Evolutionary conservation across 768 basidiomycete species (phyloP).

Genomic region (Suillus fuscotomentosus): DNA sequence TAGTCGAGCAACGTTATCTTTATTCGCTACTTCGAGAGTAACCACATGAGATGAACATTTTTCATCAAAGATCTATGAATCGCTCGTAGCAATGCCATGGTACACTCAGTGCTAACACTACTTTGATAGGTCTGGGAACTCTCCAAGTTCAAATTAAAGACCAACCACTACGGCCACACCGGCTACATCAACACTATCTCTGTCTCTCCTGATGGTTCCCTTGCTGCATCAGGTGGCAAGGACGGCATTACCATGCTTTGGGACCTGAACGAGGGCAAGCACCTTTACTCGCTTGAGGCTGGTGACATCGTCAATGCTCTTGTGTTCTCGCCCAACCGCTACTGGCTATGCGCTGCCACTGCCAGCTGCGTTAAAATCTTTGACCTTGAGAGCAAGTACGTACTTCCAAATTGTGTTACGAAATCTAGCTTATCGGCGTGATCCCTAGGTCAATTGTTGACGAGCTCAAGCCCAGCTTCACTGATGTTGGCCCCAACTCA

Average conservation of each 20-base stretch:
- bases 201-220: slow-evolving; percentile 97
- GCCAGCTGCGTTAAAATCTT: slow-evolving; percentile 98
- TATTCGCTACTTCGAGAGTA: slow-evolving; percentile 91
- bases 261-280: slow-evolving; percentile 99
- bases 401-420: slow-evolving; percentile 18
- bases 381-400: slow-evolving; percentile 98
- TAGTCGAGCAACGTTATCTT: slow-evolving; percentile 35
- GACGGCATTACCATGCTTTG: slow-evolving; percentile 99
- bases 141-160: slow-evolving; percentile 99
- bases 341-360: slow-evolving; percentile 99
- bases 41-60: slow-evolving; percentile 66
- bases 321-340: slow-evolving; percentile 99
- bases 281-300: slow-evolving; percentile 99
- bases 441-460: slow-evolving; percentile 86
- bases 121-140: slow-evolving; percentile 92
- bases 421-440: slow-evolving; percentile 3
- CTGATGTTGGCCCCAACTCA: slow-evolving; percentile 66
- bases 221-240: slow-evolving; percentile 98
- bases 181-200: slow-evolving; percentile 99
- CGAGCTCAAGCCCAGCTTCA: slow-evolving; percentile 95
- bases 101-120: background rate
- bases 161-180: slow-evolving; percentile 99
- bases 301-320: slow-evolving; percentile 98
- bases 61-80: slow-evolving; percentile 81
- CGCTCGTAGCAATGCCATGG: slow-evolving; percentile 16